phyloP scores from a whole-genome alignment of 306 rosid genomes.

The Malus asiatica region DNA sequence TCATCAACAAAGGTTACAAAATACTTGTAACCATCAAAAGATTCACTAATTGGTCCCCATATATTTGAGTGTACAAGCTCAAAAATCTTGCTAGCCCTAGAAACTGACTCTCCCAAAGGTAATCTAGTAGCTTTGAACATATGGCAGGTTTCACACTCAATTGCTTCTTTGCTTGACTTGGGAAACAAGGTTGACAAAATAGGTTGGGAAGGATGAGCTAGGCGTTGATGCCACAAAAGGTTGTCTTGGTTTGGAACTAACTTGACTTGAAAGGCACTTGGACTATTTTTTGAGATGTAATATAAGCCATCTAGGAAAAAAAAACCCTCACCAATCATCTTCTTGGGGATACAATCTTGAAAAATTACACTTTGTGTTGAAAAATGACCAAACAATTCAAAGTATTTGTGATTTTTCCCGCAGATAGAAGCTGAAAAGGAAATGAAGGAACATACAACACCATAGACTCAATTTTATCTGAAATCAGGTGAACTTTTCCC shows the following conservation, averaged over 20 bases:
- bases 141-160: not conserved
- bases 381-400: not conserved
- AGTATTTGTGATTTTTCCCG: not conserved
- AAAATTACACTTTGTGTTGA: not conserved
- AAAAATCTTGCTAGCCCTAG: not conserved
- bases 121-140: not conserved
- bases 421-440: not conserved
- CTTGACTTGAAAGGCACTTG: not conserved
- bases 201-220: not conserved
- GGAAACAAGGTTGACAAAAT: not conserved
- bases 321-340: not conserved
- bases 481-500: too few species aligned
- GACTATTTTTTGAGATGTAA: not conserved
- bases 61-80: not conserved
- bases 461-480: not conserved
- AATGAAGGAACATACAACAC: not conserved
- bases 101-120: not conserved
- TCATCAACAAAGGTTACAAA: too few species aligned
- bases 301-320: not conserved
- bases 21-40: too few species aligned
- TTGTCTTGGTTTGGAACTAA: not conserved
- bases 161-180: too few species aligned
- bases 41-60: too few species aligned
- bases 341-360: not conserved
- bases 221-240: not conserved